These are phyloP conservation scores for Cruciata laevipes DNA, from an alignment of 257 asterid genomes.

Conservation along the genomic window DNA sequence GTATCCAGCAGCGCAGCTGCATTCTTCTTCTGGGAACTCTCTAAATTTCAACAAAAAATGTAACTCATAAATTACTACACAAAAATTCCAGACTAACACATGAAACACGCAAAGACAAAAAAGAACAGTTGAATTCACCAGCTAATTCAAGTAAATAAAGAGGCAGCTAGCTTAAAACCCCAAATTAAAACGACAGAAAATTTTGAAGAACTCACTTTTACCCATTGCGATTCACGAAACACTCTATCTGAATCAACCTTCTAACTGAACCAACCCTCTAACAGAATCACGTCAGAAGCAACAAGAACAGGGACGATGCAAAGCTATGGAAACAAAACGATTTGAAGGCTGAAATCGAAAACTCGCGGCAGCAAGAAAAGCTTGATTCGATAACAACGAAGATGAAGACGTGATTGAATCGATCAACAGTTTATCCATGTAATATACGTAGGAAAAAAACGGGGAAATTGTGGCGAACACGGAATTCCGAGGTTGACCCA, in stretches of 20 bases:
- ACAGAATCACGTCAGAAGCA: constrained; percentile 24
- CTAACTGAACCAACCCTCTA: constrained; percentile 2
- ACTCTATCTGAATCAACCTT: constrained; percentile 5
- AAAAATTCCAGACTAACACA: not conserved
- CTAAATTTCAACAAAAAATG: constrained; percentile 21
- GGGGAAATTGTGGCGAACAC: not conserved
- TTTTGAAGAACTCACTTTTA: constrained; percentile 46
- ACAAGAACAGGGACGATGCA: constrained; percentile 34
- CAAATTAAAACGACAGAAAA: not conserved
- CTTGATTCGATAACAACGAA: constrained; percentile 9
- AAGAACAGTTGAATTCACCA: not conserved
- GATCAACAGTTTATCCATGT: constrained; percentile 36
- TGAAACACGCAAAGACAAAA: no score
- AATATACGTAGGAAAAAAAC: constrained; percentile 1
- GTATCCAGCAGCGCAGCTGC: constrained; percentile 64
- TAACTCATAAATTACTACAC: not conserved
- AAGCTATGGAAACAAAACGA: constrained; percentile 23
- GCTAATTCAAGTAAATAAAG: not conserved
- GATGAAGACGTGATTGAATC: constrained; percentile 15
- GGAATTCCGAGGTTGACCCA: not conserved
- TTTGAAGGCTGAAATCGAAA: constrained; percentile 25
- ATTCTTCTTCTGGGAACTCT: constrained; percentile 67
- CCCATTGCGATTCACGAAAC: constrained; percentile 51
- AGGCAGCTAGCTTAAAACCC: not conserved
- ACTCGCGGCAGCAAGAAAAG: constrained; percentile 16